Evolutionary conservation across 2,329 filamentous ascomycete genomes (phyloP).

Genomic region (Davidsoniella australis): DNA sequence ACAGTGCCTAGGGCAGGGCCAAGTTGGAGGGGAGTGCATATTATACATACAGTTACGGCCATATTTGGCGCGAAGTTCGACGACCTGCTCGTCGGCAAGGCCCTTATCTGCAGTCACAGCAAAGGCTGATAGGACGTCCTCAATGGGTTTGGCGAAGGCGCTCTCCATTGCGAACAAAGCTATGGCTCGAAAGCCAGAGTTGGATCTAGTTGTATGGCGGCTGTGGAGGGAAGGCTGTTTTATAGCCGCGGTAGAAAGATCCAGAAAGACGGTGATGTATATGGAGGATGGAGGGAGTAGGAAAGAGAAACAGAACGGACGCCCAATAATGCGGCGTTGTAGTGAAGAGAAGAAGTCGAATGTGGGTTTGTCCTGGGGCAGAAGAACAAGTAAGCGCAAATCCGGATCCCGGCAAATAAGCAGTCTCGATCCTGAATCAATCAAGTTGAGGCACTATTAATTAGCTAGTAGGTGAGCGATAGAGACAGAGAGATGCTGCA

Average conservation of each 20-base stretch:
- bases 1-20: no score
- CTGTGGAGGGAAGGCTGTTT: neutral
- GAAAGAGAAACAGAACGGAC: neutral
- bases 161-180: conserved; percentile 35
- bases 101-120: conserved; percentile 36
- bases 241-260: no score
- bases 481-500: no score
- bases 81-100: conserved; percentile 42
- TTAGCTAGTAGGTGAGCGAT: neutral
- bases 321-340: no score
- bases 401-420: conserved; percentile 2
- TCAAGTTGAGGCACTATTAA: neutral
- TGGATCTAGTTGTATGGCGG: neutral
- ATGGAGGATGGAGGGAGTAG: no score
- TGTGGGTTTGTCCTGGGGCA: conserved; percentile 1
- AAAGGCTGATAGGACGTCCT: conserved; percentile 42
- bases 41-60: conserved; percentile 43
- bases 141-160: conserved; percentile 41
- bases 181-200: conserved; percentile 5
- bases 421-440: neutral
- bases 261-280: neutral
- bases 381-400: conserved; percentile 8
- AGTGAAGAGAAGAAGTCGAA: neutral
- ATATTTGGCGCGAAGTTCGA: conserved; percentile 36
- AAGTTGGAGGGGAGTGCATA: neutral